These are phyloP conservation scores for Globisporangium cystogenes DNA, from an alignment of 352 stramenopile genomes.

Conservation along the genomic window DNA sequence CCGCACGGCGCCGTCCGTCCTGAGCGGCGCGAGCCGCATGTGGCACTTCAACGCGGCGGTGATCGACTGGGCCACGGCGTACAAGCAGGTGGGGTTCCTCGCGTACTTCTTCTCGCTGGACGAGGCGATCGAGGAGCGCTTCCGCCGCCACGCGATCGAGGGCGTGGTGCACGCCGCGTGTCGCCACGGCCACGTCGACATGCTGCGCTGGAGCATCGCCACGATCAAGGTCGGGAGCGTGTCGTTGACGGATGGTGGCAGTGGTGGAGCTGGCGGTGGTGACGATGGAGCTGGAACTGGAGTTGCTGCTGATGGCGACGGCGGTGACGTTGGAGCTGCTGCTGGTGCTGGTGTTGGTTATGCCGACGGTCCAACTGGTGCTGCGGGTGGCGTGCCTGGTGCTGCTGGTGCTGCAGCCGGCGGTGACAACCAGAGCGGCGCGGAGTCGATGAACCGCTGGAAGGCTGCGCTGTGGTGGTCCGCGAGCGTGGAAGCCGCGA, in stretches of 20 bases:
- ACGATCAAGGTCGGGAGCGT: conserved; percentile 2
- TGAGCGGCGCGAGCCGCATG: not conserved
- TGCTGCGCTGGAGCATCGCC: conserved; percentile 25
- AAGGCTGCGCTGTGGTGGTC: not conserved
- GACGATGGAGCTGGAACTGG: too few relatives aligned
- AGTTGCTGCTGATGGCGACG: not conserved
- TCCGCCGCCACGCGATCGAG: conserved; percentile 22
- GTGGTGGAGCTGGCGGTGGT: too few relatives aligned
- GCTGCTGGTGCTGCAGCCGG: too few relatives aligned
- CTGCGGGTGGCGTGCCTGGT: too few relatives aligned
- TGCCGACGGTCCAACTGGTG: too few relatives aligned
- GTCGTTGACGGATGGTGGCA: not conserved
- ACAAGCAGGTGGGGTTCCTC: conserved; percentile 23
- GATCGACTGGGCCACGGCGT: conserved; percentile 29
- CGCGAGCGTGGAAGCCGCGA: conserved; percentile 1
- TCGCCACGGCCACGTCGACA: conserved; percentile 22
- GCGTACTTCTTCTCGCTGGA: conserved; percentile 21
- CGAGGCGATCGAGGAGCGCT: conserved; percentile 16
- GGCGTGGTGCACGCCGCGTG: conserved; percentile 23
- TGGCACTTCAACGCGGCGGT: conserved; percentile 12
- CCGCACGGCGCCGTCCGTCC: conserved; percentile 13
- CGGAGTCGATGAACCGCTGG: not conserved
- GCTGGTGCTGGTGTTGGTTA: too few relatives aligned
- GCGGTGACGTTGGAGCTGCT: too few relatives aligned
- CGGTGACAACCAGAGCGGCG: not conserved